These are phyloP conservation scores for Fagopyrum esculentum DNA, from an alignment of 148 eudicot species.

Conservation along the genomic window DNA sequence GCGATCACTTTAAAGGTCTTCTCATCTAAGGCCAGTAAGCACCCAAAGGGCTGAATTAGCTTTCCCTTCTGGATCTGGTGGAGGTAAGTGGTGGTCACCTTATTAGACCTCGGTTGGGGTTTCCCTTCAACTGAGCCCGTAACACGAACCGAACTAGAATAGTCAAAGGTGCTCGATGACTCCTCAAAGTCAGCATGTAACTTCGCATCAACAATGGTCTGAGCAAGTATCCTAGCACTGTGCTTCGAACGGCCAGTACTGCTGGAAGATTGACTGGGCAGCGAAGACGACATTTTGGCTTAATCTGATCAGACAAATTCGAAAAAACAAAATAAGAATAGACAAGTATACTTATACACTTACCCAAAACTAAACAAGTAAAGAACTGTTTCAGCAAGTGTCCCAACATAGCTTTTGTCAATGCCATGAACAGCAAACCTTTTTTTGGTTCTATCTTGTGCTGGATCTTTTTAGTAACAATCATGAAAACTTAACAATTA, in stretches of 20 bases:
- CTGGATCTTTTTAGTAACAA: slow-evolving; percentile 6
- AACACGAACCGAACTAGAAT: slow-evolving; percentile 58
- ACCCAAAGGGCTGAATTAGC: slow-evolving; percentile 81
- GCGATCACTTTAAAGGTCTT: slow-evolving; percentile 73
- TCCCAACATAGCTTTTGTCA: not conserved
- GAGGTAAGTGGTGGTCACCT: slow-evolving; percentile 73
- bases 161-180: slow-evolving; percentile 65
- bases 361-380: not conserved
- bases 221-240: slow-evolving; percentile 63
- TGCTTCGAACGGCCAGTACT: slow-evolving; percentile 55
- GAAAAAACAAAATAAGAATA: not conserved
- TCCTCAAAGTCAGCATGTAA: slow-evolving; percentile 83
- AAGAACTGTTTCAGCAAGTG: not conserved
- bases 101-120: slow-evolving; percentile 45
- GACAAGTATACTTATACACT: not conserved
- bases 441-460: slow-evolving; percentile 6
- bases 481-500: not conserved
- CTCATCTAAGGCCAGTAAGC: slow-evolving; percentile 79
- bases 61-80: slow-evolving; percentile 85
- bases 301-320: not conserved
- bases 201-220: slow-evolving; percentile 75
- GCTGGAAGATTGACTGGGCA: slow-evolving; percentile 52
- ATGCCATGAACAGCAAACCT: not conserved
- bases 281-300: slow-evolving; percentile 54
- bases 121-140: slow-evolving; percentile 21